Evolutionary conservation across 1,139 yeast species (phyloP).

Genomic region (Pichia sp.): DNA sequence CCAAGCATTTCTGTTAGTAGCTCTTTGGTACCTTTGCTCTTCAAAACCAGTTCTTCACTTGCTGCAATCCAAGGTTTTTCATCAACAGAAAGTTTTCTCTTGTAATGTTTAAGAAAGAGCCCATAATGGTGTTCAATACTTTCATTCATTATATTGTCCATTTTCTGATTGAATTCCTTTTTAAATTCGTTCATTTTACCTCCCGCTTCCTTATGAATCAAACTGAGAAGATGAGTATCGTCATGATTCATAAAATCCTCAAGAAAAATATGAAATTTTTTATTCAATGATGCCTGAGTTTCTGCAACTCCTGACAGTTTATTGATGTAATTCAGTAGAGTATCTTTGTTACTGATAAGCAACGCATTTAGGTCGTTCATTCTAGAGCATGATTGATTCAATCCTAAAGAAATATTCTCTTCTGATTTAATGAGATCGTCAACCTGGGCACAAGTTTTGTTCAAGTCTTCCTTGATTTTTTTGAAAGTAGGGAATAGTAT

Average conservation of each 20-base stretch:
- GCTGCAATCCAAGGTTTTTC: conserved; percentile 4
- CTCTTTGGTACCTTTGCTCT: neutral
- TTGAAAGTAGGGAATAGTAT: neutral
- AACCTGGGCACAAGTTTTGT: neutral
- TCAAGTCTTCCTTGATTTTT: neutral
- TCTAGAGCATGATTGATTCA: neutral
- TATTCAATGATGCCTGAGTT: neutral
- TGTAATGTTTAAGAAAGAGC: conserved; percentile 12
- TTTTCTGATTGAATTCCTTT: conserved; percentile 3
- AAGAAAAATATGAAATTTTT: conserved; percentile 4
- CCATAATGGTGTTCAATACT: conserved; percentile 11
- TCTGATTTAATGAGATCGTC: neutral
- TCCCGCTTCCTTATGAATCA: neutral
- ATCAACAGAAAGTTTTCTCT: neutral
- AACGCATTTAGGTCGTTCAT: neutral
- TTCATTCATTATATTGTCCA: conserved; percentile 6
- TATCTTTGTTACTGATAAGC: neutral
- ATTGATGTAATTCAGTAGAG: neutral
- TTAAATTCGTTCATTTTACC: conserved; percentile 2
- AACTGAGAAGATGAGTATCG: neutral
- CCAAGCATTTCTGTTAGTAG: neutral
- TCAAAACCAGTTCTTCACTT: neutral
- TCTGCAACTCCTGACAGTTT: neutral
- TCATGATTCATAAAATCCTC: neutral
- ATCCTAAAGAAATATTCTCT: neutral